phyloP scores from a whole-genome alignment of 768 basidiomycete species.

The Filobasidium floriforme region DNA sequence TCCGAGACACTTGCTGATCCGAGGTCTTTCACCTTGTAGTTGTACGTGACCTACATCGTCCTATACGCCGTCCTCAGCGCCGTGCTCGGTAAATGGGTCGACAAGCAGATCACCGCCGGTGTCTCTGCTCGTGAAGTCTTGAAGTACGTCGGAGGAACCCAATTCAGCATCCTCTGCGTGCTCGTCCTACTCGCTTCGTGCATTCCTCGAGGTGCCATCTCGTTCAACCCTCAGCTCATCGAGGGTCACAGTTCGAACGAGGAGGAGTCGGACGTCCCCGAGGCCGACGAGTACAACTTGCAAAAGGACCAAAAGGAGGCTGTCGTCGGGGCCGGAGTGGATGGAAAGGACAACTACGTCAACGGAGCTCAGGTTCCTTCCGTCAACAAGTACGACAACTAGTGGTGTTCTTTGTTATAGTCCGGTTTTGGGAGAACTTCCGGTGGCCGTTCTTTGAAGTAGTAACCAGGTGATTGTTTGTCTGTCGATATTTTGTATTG shows the following conservation, averaged over 20 bases:
- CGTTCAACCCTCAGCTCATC: conserved; percentile 38
- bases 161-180: conserved; percentile 35
- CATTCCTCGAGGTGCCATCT: conserved; percentile 33
- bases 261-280: conserved; percentile 3
- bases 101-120: conserved; percentile 25
- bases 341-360: conserved; percentile 4
- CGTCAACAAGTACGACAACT: neutral
- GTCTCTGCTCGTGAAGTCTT: conserved; percentile 26
- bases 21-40: neutral
- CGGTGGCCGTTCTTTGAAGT: too few relatives aligned
- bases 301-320: neutral
- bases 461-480: too few relatives aligned
- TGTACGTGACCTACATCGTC: conserved; percentile 31
- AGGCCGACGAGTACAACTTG: neutral
- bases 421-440: too few relatives aligned
- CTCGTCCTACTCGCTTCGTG: conserved; percentile 34
- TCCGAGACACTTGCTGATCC: neutral
- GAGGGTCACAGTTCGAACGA: conserved; percentile 22
- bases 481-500: too few relatives aligned
- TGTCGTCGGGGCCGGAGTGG: neutral
- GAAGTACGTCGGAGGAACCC: conserved; percentile 28
- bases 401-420: neutral
- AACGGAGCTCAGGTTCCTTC: conserved; percentile 3
- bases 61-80: conserved; percentile 36
- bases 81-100: conserved; percentile 38